phyloP scores from a whole-genome alignment of 495 filamentous ascomycete species.

The Durotheca rogersii region DNA sequence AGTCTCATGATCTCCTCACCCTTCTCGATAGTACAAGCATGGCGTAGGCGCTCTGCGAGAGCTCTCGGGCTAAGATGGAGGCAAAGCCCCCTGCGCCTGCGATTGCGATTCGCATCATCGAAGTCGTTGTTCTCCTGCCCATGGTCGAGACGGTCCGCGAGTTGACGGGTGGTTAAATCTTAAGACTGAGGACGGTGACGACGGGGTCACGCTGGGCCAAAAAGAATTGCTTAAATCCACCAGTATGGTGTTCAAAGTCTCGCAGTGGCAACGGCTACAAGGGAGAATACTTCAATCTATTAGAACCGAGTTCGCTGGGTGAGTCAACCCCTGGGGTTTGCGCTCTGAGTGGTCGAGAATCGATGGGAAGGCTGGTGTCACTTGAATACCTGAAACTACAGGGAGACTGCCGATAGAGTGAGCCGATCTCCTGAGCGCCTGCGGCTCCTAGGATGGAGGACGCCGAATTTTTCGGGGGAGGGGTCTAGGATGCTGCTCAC shows the following conservation, averaged over 20 bases:
- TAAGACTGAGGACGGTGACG: constrained; percentile 1
- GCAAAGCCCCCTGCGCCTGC: constrained; percentile 71
- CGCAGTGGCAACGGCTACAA: constrained; percentile 25
- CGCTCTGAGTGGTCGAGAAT: constrained; percentile 25
- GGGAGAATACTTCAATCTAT: constrained; percentile 25
- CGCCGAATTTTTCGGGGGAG: constrained; percentile 27
- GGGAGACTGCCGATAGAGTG: constrained; percentile 21
- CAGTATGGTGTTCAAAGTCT: constrained; percentile 25
- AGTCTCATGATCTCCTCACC: constrained; percentile 43
- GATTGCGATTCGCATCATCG: constrained; percentile 71
- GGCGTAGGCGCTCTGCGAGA: constrained; percentile 61
- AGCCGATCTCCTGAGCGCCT: constrained; percentile 20
- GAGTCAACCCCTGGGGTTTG: constrained; percentile 32
- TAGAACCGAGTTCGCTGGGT: constrained; percentile 24
- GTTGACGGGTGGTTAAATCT: constrained; percentile 16
- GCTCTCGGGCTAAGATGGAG: constrained; percentile 59
- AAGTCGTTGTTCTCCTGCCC: constrained; percentile 36
- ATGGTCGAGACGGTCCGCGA: constrained; percentile 32
- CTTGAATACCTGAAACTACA: constrained; percentile 29
- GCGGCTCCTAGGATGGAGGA: constrained; percentile 25
- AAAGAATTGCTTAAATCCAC: constrained; percentile 8
- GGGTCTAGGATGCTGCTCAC: constrained; percentile 20
- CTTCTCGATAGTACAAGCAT: constrained; percentile 66
- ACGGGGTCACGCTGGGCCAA: constrained; percentile 16
- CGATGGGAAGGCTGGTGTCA: constrained; percentile 28